Evolutionary conservation across 805 yeast species (phyloP).

Genomic region (Ogataea angusta): DNA sequence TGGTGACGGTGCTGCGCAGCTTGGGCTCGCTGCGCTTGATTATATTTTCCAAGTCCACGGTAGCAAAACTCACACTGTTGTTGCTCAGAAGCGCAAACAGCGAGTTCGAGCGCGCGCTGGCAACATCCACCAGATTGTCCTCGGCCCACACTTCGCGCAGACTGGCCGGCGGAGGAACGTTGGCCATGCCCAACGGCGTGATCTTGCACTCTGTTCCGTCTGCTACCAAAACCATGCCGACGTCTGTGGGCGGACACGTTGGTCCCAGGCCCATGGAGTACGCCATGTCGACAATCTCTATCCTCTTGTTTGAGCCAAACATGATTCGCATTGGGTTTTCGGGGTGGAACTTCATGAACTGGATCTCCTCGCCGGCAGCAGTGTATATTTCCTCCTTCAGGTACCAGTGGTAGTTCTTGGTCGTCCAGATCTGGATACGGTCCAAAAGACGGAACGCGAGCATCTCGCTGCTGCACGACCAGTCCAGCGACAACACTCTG

Average conservation of each 20-base stretch:
- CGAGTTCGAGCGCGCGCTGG: slow-evolving; percentile 60
- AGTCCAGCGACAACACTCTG: slow-evolving; percentile 50
- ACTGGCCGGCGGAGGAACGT: slow-evolving; percentile 93
- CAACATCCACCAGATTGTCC: slow-evolving; percentile 57
- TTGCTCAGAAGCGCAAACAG: slow-evolving; percentile 56
- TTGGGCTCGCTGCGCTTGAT: slow-evolving; percentile 46
- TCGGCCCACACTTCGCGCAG: slow-evolving; percentile 60
- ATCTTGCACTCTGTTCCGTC: slow-evolving; percentile 71
- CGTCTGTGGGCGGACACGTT: slow-evolving; percentile 59
- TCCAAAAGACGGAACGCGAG: slow-evolving; percentile 63
- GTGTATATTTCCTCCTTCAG: slow-evolving; percentile 71
- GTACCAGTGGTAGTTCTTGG: slow-evolving; percentile 94
- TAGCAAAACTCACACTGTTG: slow-evolving; percentile 43
- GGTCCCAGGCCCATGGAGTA: slow-evolving; percentile 67
- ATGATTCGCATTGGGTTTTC: slow-evolving; percentile 78
- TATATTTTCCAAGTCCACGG: slow-evolving; percentile 42
- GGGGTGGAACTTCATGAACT: slow-evolving; percentile 75
- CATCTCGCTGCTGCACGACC: slow-evolving; percentile 82
- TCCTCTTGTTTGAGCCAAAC: slow-evolving; percentile 49
- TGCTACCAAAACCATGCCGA: slow-evolving; percentile 75
- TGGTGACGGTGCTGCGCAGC: slow-evolving; percentile 32
- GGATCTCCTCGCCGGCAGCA: slow-evolving; percentile 30
- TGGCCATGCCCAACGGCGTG: slow-evolving; percentile 82
- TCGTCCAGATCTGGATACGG: slow-evolving; percentile 82
- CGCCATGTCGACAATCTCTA: slow-evolving; percentile 68